Percentiles rank a stretch among this genome's conserved stretches.
Conservation (phyloP, 2,329 filamentous ascomycete genomes). For the Aureobasidium sp. region DNA sequence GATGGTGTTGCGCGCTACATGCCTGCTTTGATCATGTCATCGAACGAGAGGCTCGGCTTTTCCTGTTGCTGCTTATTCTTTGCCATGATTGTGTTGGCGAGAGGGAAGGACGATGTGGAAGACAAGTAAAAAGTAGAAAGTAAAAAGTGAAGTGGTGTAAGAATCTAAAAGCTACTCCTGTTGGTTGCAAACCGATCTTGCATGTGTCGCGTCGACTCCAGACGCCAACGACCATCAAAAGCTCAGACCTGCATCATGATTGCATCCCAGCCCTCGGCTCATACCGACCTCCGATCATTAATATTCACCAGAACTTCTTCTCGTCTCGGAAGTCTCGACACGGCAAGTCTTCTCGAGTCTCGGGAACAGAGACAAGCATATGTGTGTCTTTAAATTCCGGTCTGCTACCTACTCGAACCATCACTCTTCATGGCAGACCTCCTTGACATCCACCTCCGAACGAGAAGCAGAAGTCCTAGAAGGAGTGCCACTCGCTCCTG, state of each 20-base stretch:
- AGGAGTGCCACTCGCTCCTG: neutral
- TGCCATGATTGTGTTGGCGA: neutral
- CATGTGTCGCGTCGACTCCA: constrained; percentile 10
- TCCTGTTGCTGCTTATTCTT: constrained; percentile 8
- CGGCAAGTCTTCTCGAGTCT: no score
- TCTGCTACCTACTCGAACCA: neutral
- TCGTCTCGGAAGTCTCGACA: neutral
- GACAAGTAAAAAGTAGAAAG: neutral
- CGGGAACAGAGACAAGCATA: neutral
- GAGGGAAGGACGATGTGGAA: no score
- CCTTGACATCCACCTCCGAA: neutral
- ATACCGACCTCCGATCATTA: neutral
- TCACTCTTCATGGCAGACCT: neutral
- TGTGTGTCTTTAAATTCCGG: neutral
- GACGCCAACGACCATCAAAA: neutral
- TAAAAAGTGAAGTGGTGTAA: neutral
- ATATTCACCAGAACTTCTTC: neutral
- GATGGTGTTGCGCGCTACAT: constrained; percentile 13
- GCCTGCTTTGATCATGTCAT: constrained; percentile 46
- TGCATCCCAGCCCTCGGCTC: constrained; percentile 5
- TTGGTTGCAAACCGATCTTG: constrained; percentile 6
- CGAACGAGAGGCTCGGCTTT: constrained; percentile 36
- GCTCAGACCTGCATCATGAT: constrained; percentile 8
- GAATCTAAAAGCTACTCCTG: neutral
- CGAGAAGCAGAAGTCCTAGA: neutral